Conservation (phyloP, 2,329 filamentous ascomycete species). For the Colletotrichum zoysiae region DNA sequence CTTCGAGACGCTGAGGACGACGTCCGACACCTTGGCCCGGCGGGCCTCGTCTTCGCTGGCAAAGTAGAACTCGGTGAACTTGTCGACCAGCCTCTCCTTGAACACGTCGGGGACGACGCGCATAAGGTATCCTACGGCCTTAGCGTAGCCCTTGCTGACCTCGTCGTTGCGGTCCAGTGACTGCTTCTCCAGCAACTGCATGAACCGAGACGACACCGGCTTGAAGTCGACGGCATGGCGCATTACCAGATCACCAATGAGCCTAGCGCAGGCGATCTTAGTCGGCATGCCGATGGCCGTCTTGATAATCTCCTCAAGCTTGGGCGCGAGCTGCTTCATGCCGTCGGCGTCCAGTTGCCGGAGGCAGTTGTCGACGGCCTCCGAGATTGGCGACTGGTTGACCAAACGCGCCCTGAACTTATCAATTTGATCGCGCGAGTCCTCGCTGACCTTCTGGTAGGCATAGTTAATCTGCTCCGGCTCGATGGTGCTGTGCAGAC, state of each 20-base stretch:
- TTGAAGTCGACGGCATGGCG: conserved; percentile 81
- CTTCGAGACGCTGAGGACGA: conserved; percentile 86
- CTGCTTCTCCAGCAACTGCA: conserved; percentile 83
- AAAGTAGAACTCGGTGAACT: conserved; percentile 80
- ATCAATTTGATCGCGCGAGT: conserved; percentile 91
- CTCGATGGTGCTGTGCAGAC: conserved; percentile 87
- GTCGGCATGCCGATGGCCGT: conserved; percentile 90
- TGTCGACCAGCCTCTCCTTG: conserved; percentile 64
- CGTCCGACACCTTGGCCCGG: conserved; percentile 83
- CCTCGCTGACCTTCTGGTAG: conserved; percentile 88
- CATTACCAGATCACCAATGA: conserved; percentile 87
- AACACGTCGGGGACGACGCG: conserved; percentile 65
- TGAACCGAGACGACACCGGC: conserved; percentile 80
- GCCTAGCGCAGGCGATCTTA: conserved; percentile 89
- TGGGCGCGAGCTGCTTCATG: conserved; percentile 80
- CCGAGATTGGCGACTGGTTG: conserved; percentile 88
- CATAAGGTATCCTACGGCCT: conserved; percentile 86
- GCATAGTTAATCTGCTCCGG: conserved; percentile 92
- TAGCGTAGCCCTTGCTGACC: conserved; percentile 89
- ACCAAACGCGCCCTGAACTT: conserved; percentile 86
- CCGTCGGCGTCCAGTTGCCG: conserved; percentile 83
- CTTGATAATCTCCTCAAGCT: conserved; percentile 84
- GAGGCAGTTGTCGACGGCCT: conserved; percentile 90
- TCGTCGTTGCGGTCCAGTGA: conserved; percentile 94
- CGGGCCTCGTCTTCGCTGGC: conserved; percentile 81